phyloP scores from a whole-genome alignment of 495 filamentous ascomycete species.

The Gamarada debralockiae region DNA sequence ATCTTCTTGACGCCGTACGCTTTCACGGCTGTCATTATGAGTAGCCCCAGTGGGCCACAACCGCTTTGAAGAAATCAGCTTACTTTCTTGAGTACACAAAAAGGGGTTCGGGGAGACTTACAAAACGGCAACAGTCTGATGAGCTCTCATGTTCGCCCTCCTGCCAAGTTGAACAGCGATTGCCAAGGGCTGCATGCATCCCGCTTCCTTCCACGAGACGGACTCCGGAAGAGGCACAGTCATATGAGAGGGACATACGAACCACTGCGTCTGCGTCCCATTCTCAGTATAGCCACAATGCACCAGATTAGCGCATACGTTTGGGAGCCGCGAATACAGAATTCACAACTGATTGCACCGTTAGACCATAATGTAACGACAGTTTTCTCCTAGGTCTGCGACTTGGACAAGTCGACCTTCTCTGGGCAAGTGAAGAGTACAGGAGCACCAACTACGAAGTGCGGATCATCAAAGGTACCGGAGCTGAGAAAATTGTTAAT shows the following conservation, averaged over 20 bases:
- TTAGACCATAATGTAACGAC: too few species aligned
- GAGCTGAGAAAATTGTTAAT: too few species aligned
- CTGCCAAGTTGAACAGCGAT: neutral
- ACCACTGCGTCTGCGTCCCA: neutral
- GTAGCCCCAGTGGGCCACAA: constrained; percentile 48
- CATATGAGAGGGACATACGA: neutral
- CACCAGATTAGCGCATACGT: neutral
- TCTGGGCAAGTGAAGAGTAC: too few species aligned
- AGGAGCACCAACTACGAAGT: too few species aligned
- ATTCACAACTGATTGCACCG: neutral
- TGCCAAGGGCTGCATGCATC: neutral
- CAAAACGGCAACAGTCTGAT: neutral
- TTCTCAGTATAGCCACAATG: neutral
- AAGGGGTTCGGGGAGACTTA: too few species aligned
- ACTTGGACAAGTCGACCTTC: too few species aligned
- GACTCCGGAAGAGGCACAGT: neutral
- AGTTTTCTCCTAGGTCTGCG: too few species aligned
- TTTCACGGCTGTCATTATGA: constrained; percentile 50
- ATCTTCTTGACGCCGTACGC: constrained; percentile 47
- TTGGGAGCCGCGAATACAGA: neutral
- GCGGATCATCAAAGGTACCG: too few species aligned
- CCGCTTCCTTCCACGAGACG: neutral
- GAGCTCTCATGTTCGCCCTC: neutral
- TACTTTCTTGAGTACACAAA: too few species aligned
- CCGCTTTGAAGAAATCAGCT: constrained; percentile 20